Conservation (phyloP, 768 basidiomycete genomes). For the Tulasnella sp. region DNA sequence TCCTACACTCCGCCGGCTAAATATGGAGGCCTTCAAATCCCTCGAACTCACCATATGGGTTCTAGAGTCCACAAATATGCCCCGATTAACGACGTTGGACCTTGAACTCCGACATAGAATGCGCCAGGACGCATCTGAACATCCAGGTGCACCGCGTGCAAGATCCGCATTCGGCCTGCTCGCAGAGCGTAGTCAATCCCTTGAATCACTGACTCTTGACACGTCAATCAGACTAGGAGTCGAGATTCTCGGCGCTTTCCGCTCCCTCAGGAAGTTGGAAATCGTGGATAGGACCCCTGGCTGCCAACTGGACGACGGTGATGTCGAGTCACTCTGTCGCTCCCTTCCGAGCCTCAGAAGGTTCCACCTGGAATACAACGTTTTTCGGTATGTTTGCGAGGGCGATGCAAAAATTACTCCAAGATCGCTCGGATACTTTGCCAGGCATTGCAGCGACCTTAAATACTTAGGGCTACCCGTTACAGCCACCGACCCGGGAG, state of each 20-base stretch:
- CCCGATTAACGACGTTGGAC: no score
- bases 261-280: not conserved
- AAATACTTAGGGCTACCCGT: no score
- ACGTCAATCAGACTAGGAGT: not conserved
- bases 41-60: no score
- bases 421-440: not conserved
- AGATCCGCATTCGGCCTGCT: not conserved
- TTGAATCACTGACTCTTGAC: not conserved
- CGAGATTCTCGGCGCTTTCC: not conserved
- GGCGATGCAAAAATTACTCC: not conserved
- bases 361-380: not conserved
- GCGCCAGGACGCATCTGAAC: no score
- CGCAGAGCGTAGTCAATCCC: not conserved
- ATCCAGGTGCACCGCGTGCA: no score
- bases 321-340: not conserved
- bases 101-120: no score
- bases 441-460: no score
- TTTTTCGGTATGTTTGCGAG: not conserved
- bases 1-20: no score
- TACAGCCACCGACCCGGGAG: no score
- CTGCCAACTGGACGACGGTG: not conserved
- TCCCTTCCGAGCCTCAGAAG: not conserved
- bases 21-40: no score
- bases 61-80: no score
- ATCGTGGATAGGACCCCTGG: not conserved